A percentile compares a stretch with the other conserved stretches of the same genome.
phyloP scores from a whole-genome alignment of 768 basidiomycete species.

The Mycena filopes region DNA sequence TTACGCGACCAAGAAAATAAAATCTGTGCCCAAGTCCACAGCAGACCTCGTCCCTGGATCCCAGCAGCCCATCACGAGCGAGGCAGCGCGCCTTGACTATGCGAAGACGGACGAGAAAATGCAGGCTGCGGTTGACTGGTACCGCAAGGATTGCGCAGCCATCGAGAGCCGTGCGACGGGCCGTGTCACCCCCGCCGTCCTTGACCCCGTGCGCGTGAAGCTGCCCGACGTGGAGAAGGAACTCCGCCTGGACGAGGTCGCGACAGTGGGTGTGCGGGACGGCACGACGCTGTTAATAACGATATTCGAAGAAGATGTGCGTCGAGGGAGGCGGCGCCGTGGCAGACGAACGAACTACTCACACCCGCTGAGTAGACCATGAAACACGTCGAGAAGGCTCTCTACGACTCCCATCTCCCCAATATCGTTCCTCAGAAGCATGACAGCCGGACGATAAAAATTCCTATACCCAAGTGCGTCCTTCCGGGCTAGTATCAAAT shows the following conservation, averaged over 20 bases:
- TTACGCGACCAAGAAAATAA: constrained; percentile 15
- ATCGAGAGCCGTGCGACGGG: constrained; percentile 79
- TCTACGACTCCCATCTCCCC: constrained; percentile 82
- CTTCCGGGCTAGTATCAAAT: not conserved
- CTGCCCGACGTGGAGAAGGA: constrained; percentile 52
- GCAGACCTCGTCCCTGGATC: constrained; percentile 75
- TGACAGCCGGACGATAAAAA: constrained; percentile 77
- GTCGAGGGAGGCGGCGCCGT: constrained; percentile 37
- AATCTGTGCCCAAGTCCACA: constrained; percentile 57
- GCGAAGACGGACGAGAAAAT: constrained; percentile 72
- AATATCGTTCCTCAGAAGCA: constrained; percentile 76
- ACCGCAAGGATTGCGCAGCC: constrained; percentile 78
- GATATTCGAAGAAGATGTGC: constrained; percentile 82
- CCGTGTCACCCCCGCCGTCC: constrained; percentile 77
- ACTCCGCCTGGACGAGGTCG: constrained; percentile 71
- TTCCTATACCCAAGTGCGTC: constrained; percentile 82
- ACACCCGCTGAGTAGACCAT: constrained; percentile 65
- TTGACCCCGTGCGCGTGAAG: constrained; percentile 74
- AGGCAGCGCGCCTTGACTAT: constrained; percentile 67
- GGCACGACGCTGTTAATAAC: constrained; percentile 80
- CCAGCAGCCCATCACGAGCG: constrained; percentile 65
- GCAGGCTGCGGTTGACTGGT: constrained; percentile 74
- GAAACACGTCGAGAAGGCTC: constrained; percentile 78
- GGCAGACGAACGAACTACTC: constrained; percentile 36
- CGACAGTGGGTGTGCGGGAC: constrained; percentile 84